Base-by-base conservation (phyloP, 352 stramenopile species). In the Phytophthora citricola region DNA sequence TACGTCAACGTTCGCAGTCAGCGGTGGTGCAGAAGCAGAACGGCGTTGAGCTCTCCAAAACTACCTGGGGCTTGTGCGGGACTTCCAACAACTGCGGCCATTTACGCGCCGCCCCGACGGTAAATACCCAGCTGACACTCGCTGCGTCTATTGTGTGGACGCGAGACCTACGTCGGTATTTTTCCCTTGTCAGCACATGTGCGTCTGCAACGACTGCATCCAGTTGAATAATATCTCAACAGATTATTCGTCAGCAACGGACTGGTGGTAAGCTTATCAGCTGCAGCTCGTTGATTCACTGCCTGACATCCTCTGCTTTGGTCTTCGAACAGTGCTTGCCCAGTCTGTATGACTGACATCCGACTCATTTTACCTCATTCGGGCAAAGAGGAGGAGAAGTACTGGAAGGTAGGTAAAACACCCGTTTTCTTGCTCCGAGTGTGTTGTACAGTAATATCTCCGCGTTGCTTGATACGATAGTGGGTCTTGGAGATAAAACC, bases 321-420 rank as follows among this genome's bases (percentile, higher is more conserved):
- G 17, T 51, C 49, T 32, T n/a, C 24, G 1, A 45, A 4, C 46
- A 91, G 83, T 10, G 72, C 73, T 5, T 92, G 83, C 29, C 81
- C 81, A 1, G 74, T 92, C n/a, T 91, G 83, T 31, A 83, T 83
- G 71, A 36, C 58, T 14, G 76, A 90, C 7, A 89, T 92, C 17
- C 75, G 66, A 29, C 56, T 90, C n/a, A 86, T 92, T 49, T 59
- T 92, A 14, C 70, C 78, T 11, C 60, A 83, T 41, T 77, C 73
- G 9, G 81, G 78, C 1, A 68, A 81, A 9, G 84, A 90, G 48
- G 80, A 88, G 38, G 64, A 87, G 3, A 56, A 79, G 27, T 92
- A 90, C 60, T 92, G 84, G 81, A 72, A 76, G 43, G 43, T 49
- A 49, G 9, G 43, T 9, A 47, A 47, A 11, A 44, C 11, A 11